Evolutionary conservation across 805 yeast genomes (phyloP).

Genomic region (Candida hispaniensis): DNA sequence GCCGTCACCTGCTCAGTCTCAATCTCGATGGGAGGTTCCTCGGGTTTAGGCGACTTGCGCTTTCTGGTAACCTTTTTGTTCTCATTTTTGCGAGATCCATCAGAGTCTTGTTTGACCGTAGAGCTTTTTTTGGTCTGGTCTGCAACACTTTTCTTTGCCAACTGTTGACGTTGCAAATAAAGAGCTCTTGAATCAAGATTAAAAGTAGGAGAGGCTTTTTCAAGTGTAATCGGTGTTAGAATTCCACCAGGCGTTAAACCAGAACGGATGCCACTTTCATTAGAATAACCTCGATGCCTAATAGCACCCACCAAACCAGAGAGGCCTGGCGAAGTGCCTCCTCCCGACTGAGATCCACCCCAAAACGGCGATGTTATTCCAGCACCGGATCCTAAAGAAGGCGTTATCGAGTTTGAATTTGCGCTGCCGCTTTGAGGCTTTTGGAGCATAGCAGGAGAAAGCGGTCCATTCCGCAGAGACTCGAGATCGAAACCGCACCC

Average conservation of each 20-base stretch:
- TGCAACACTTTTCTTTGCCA: too few species aligned
- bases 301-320: slow-evolving; percentile 9
- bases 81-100: too few species aligned
- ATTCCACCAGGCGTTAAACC: slow-evolving; percentile 34
- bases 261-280: slow-evolving; percentile 59
- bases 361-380: slow-evolving; percentile 5
- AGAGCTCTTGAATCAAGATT: too few species aligned
- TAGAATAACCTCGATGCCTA: slow-evolving; percentile 48
- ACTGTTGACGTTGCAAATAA: too few species aligned
- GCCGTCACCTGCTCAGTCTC: too few species aligned
- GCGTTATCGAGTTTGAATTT: too few species aligned
- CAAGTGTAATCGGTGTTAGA: slow-evolving; percentile 12
- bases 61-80: too few species aligned
- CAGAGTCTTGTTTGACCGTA: too few species aligned
- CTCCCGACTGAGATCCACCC: neutral
- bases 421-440: slow-evolving; percentile 24
- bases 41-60: too few species aligned
- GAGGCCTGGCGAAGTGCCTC: slow-evolving; percentile 6
- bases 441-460: slow-evolving; percentile 31
- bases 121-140: too few species aligned
- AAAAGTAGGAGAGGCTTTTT: slow-evolving; percentile 3
- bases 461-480: slow-evolving; percentile 28
- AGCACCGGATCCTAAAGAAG: too few species aligned
- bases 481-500: slow-evolving; percentile 3
- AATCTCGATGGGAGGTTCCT: too few species aligned